Evolutionary conservation across 352 stramenopile genomes (phyloP).

Genomic region (Phytopythium cucurbitacearum): DNA sequence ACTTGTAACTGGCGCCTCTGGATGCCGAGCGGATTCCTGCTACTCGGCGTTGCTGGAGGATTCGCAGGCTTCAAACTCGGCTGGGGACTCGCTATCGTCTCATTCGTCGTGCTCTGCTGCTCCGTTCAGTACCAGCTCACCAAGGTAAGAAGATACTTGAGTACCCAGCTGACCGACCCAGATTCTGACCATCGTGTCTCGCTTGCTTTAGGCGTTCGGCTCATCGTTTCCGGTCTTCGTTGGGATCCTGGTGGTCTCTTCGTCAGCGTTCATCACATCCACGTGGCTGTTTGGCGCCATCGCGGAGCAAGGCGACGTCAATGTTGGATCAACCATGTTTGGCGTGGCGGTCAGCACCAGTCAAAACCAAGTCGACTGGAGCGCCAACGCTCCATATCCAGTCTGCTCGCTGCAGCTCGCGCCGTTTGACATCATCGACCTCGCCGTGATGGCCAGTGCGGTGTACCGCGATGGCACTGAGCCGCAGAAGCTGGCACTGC

Average conservation of each 20-base stretch:
- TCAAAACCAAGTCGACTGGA: conserved; percentile 8
- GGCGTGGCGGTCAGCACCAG: no score
- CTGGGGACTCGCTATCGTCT: conserved; percentile 80
- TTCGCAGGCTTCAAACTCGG: conserved; percentile 72
- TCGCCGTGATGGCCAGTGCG: conserved; percentile 74
- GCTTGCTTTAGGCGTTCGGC: conserved; percentile 55
- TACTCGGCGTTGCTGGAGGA: conserved; percentile 74
- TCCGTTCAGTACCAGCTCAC: conserved; percentile 79
- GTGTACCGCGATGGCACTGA: conserved; percentile 74
- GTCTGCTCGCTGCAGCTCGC: conserved; percentile 63
- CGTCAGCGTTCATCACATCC: conserved; percentile 83
- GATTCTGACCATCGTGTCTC: not conserved
- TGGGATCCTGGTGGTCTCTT: conserved; percentile 71
- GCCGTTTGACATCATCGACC: conserved; percentile 68
- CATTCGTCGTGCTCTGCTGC: conserved; percentile 65
- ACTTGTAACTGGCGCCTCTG: conserved; percentile 58
- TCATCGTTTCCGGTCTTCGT: conserved; percentile 82
- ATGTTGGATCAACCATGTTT: conserved; percentile 17
- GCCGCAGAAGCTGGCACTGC: conserved; percentile 69
- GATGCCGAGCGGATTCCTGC: conserved; percentile 56
- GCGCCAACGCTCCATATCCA: conserved; percentile 57
- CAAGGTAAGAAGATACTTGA: conserved; percentile 20
- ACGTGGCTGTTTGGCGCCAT: conserved; percentile 82
- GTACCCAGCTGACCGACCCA: not conserved
- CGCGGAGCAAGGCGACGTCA: conserved; percentile 71